Base-by-base conservation (phyloP, 306 rosid genomes). In the Oxytropis ochrocephala region DNA sequence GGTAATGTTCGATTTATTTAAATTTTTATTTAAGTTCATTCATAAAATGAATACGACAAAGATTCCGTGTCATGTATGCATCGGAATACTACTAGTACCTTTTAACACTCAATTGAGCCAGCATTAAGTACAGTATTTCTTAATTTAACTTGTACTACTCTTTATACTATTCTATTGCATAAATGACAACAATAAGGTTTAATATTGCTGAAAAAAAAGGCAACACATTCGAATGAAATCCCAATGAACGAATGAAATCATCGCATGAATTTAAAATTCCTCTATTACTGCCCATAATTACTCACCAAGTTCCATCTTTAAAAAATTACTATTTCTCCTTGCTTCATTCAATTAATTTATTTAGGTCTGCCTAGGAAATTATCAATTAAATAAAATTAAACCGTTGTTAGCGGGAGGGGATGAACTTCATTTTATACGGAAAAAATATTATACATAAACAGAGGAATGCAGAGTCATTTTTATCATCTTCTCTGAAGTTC, bases 401-500 rank as follows among this genome's bases (percentile, higher is more conserved):
- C 51, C 13, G 35, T 49, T 16, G 13, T 32, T 5, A 48, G 50
- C 19, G 4, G 6, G 2, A 73, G 29, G 27, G 12, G 16, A 2
- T 53, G 67, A 32, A 24, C 44, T 58, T 63, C 9, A 16, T 48
- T 43, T 52, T 32, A 41, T 5, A 0, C 1, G 35, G 5, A 19
- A 24, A 42, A 69, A 17, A 4, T 55, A 16, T 12, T 42, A 69
- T 74, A 69, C 68, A 79, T 35, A 74, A 61, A 4, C 9, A 17
- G 7, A 16, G 6, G 14, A 67, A 52, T 58, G 7, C 30, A 50
- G 5, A 51, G 6, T 10, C 61, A 1, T 48, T n/a, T 18, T 4
- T 11, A 59, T 56, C 32, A 29, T 5, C 5, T 8, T 43, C 24
- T 58, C 44, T 49, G 14, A 48, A n/a, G 13, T 30, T 16, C 8